Conservation (phyloP, 768 basidiomycete species). For the Suillus subalutaceus region DNA sequence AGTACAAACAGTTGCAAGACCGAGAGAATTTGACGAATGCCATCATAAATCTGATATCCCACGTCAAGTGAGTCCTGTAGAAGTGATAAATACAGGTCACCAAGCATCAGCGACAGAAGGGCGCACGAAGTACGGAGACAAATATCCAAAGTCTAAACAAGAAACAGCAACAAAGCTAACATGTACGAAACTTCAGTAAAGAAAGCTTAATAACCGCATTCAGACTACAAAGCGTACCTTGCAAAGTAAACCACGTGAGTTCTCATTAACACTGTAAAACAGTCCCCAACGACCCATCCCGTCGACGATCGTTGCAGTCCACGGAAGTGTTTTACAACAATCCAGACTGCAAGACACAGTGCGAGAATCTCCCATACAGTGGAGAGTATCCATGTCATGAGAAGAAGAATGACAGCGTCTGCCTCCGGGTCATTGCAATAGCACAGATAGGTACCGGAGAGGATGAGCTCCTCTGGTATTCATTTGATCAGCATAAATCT, state of each 20-base stretch:
- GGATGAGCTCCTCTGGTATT: not conserved
- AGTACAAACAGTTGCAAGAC: not conserved
- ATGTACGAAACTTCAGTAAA: not conserved
- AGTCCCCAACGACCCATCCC: not conserved
- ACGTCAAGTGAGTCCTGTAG: not conserved
- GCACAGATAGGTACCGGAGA: not conserved
- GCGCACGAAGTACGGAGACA: not conserved
- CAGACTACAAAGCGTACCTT: not conserved
- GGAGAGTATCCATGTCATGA: not conserved
- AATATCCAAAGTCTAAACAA: not conserved
- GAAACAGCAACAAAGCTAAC: not conserved
- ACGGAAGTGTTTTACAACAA: constrained; percentile 1
- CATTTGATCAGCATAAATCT: not conserved
- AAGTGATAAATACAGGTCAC: not conserved
- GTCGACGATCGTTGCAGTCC: not conserved
- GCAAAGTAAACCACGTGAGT: not conserved
- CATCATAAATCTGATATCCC: not conserved
- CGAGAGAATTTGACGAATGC: not conserved
- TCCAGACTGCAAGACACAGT: not conserved
- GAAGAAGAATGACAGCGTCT: not conserved
- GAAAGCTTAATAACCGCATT: not conserved
- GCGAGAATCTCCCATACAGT: not conserved
- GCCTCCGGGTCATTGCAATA: not conserved
- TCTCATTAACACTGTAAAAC: not conserved
- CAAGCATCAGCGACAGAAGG: not conserved